Percentiles rank a stretch among this genome's conserved stretches.
phyloP scores from a whole-genome alignment of 768 basidiomycete species.

The Amanita rubescens region DNA sequence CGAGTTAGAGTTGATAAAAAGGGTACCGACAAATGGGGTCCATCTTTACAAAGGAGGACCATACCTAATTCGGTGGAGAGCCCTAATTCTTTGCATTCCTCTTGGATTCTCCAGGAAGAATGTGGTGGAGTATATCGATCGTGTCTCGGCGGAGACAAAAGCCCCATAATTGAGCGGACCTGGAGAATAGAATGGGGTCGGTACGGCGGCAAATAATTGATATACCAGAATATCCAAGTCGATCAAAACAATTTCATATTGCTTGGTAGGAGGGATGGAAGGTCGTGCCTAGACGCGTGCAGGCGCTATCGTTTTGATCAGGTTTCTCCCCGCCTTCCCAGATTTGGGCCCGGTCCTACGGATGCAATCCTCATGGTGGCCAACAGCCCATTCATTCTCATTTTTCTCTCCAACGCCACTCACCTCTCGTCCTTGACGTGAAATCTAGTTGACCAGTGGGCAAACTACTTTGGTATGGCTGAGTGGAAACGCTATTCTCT shows the following conservation, averaged over 20 bases:
- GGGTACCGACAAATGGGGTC: slow-evolving; percentile 34
- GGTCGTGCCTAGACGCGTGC: slow-evolving; percentile 1
- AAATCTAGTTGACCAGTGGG: slow-evolving; percentile 3
- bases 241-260: slow-evolving; percentile 9
- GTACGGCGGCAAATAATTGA: background rate
- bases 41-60: slow-evolving; percentile 28
- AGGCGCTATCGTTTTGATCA: slow-evolving; percentile 5
- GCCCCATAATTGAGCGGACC: background rate
- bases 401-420: slow-evolving; percentile 31
- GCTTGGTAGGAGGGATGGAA: background rate
- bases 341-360: slow-evolving; percentile 19
- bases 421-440: slow-evolving; percentile 20
- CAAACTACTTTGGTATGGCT: slow-evolving; percentile 18
- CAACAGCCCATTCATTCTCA: slow-evolving; percentile 17
- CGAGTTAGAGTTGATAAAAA: slow-evolving; percentile 25
- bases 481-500: slow-evolving; percentile 13
- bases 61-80: slow-evolving; percentile 18
- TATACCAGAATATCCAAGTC: background rate
- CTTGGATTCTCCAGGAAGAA: slow-evolving; percentile 10
- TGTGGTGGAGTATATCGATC: slow-evolving; percentile 31
- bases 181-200: background rate
- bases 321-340: slow-evolving; percentile 9
- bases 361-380: slow-evolving; percentile 31
- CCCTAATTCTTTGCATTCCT: slow-evolving; percentile 10
- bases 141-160: slow-evolving; percentile 34